Base-by-base conservation (phyloP, 208 protist species). In the Acanthamoeba lenticulata region DNA sequence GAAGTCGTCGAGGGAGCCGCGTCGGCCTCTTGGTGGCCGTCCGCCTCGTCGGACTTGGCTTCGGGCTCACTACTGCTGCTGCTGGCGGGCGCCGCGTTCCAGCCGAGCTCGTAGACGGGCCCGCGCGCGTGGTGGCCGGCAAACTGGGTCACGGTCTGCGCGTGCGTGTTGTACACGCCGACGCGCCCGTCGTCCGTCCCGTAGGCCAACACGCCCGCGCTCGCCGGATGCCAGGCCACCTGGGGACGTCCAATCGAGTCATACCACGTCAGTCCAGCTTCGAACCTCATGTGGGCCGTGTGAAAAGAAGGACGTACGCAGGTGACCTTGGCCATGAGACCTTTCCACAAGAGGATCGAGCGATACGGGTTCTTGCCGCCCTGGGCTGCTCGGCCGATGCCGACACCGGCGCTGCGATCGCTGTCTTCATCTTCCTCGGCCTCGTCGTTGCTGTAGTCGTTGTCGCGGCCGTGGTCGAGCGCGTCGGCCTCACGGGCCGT, bases 21-120 rank as follows among this genome's bases (percentile, higher is more conserved):
- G 5, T 55, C 15, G 0, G 42, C 19, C 44, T 86, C 77, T 34
- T 34, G 7, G 9, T 67, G 1, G 36, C 24, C 67, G 3, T 27
- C 24, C 7, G 24, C 7, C 6, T 44, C 38, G 19, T 45, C 34
- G 29, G 9, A 57, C 38, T 38, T 36, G 32, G 65, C 4, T 1
- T 40, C 2, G 32, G 67, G 21, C 11, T 77, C 67, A 45, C 17
- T 11, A 27, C n/a, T 67, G 13, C 1, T 19, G 19, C 49, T 19
- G 19, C 49, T 27, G 38, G 49, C 19, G 24, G 77, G 24, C 44
- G 77, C 77, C 29, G 24, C 4, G 38, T 86, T 47, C 85, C 85
- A 91, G 13, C 85, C 85, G n/a, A 91, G 85, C 85, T 91, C 85
- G 42, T 91, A 91, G n/a, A 91, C 60, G 21, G 85, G 85, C 6